phyloP scores from a whole-genome alignment of 768 basidiomycete genomes.

The Trametes punicea region DNA sequence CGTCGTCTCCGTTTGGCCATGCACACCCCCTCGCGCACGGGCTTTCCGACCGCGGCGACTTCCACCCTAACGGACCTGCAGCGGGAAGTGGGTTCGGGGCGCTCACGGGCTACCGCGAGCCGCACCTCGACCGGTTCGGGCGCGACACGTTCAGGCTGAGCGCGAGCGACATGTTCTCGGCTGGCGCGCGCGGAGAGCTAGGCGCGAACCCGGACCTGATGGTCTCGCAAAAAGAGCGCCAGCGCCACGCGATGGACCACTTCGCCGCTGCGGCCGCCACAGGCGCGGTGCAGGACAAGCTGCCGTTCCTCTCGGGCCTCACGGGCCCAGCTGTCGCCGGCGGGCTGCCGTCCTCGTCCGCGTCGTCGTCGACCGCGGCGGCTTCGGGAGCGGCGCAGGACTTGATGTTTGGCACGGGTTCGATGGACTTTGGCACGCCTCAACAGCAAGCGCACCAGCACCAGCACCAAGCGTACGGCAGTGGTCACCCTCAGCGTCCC shows the following conservation, averaged over 20 bases:
- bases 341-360: neutral
- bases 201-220: conserved; percentile 31
- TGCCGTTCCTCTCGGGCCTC: conserved; percentile 8
- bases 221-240: conserved; percentile 31
- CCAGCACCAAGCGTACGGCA: conserved; percentile 4
- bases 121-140: conserved; percentile 32
- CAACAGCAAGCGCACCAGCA: neutral
- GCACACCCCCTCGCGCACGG: neutral
- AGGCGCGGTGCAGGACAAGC: neutral
- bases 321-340: conserved; percentile 12
- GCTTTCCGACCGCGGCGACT: neutral
- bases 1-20: neutral
- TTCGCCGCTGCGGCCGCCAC: neutral
- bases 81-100: neutral
- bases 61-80: neutral
- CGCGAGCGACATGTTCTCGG: conserved; percentile 65
- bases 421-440: neutral
- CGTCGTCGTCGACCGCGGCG: neutral
- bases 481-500: conserved; percentile 10
- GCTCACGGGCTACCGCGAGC: conserved; percentile 18
- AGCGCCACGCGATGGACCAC: conserved; percentile 29
- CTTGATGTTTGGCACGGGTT: neutral
- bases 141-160: conserved; percentile 36
- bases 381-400: neutral
- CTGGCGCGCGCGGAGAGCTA: conserved; percentile 58